Base-by-base conservation (phyloP, 2,329 filamentous ascomycete species). In the Penicillium sp. region DNA sequence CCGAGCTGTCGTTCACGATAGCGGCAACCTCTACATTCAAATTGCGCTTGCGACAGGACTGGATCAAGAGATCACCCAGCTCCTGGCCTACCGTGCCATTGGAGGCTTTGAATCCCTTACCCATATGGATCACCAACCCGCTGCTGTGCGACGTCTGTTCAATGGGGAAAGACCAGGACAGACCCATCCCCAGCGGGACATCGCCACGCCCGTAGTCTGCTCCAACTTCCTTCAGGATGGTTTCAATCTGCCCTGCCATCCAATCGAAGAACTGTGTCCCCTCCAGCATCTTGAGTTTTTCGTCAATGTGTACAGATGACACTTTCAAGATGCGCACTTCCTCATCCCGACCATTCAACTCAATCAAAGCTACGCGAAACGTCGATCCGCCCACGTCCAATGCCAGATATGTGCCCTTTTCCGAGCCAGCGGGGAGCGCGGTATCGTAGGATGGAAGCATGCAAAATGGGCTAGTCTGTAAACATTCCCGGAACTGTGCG, bases 381-480 rank as follows among this genome's bases (percentile, higher is more conserved):
- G 84, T 88, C 17, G 86, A 87, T n/a, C 86, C 86, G 33, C 86
- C 86, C 21, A 88, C 84, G 66, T 88, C 86, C 58, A 88, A 75
- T 6, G 84, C 84, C 37, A 88, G 74, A 66, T 81, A 86, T 15
- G 84, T 84, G 9, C 86, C 86, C 49, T 73, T 77, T 70, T 88
- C 86, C 48, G 78, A 69, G 5, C 86, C 86, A 6, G 80, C 82
- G 1, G 86, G 86, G 6, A 88, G 75, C 19, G 81, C 82, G 67
- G 86, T 80, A 69, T 83, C 86, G 73, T 85, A 87, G 6, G 86
- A 88, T 2, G 86, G 86, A 54, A 88, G 75, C 86, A 88, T 88
- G 73, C 82, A 86, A 57, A 83, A 81, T 25, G 83, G 79, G 69
- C 82, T 85, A 42, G 78, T 75, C 63, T 82, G 78, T 31, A 87